These are phyloP conservation scores for Parastagonospora nodorum DNA, from an alignment of 2,329 filamentous ascomycete species.

Conservation along the genomic window DNA sequence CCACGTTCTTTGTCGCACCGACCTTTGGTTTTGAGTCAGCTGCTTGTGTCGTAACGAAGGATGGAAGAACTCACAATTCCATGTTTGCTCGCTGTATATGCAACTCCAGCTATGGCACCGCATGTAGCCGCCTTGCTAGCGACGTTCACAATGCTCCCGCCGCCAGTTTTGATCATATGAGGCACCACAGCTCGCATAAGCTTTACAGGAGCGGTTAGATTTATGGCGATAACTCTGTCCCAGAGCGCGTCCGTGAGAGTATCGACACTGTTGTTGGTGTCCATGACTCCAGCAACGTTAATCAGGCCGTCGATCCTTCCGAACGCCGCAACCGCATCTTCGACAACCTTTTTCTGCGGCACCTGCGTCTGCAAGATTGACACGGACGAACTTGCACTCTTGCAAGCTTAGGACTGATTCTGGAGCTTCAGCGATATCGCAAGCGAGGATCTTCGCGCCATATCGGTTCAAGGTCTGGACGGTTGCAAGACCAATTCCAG, in stretches of 20 bases:
- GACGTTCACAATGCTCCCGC: not conserved
- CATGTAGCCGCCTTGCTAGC: not conserved
- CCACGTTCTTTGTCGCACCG: not conserved
- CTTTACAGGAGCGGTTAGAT: not conserved
- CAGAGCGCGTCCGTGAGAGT: not conserved
- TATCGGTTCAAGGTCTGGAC: not conserved
- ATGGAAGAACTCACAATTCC: not conserved
- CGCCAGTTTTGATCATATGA: not conserved
- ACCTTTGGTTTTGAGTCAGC: not conserved
- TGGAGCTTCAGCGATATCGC: not conserved
- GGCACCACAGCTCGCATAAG: not conserved
- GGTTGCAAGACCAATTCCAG: not conserved
- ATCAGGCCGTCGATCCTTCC: not conserved
- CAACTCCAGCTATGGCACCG: not conserved
- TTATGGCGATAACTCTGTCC: not conserved
- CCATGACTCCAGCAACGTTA: not conserved
- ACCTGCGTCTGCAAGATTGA: not conserved
- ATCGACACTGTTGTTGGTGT: not conserved
- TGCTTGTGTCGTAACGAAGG: not conserved
- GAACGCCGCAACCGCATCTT: not conserved
- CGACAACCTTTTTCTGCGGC: not conserved
- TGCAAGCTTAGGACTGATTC: not conserved
- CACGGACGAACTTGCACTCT: not conserved
- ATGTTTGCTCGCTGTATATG: not conserved
- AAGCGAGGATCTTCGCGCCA: not conserved